These are phyloP conservation scores for Pyrenophora teres DNA, from an alignment of 2,329 filamentous ascomycete species.

Conservation along the genomic window DNA sequence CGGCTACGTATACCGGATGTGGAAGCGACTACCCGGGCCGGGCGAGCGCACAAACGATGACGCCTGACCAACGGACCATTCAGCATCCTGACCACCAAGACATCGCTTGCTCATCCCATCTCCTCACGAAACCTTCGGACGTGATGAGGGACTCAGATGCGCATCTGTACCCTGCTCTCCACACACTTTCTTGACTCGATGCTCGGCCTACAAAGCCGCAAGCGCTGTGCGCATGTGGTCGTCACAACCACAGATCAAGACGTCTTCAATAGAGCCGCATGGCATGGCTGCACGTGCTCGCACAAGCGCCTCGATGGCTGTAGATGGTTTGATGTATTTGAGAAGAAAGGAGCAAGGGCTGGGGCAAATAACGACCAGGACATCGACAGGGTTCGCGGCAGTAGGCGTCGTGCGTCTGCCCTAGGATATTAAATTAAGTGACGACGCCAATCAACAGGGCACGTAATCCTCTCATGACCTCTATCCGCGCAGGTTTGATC, in stretches of 20 bases:
- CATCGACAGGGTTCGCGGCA: conserved; percentile 22
- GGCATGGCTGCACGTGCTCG: conserved; percentile 35
- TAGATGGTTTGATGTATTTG: conserved; percentile 24
- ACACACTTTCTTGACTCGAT: conserved; percentile 14
- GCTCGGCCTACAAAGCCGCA: conserved; percentile 4
- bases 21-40: conserved; percentile 27
- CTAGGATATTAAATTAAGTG: conserved; percentile 29
- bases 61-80: conserved; percentile 22
- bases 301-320: conserved; percentile 31
- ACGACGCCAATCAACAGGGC: conserved; percentile 13
- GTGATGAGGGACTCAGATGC: conserved; percentile 25
- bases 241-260: not conserved
- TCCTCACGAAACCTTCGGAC: conserved; percentile 19
- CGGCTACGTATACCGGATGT: conserved; percentile 23
- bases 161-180: conserved; percentile 22
- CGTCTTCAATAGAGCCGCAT: conserved; percentile 32
- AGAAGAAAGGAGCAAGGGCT: conserved; percentile 17
- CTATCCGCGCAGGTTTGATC: conserved; percentile 4
- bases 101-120: conserved; percentile 21
- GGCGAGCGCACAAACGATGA: conserved; percentile 24
- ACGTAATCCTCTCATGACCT: conserved; percentile 11
- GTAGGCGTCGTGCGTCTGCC: conserved; percentile 27
- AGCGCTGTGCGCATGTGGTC: not conserved
- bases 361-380: conserved; percentile 11
- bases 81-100: conserved; percentile 13